Base-by-base conservation (phyloP, 2,329 filamentous ascomycete species). In the Fusarium nelsonii region DNA sequence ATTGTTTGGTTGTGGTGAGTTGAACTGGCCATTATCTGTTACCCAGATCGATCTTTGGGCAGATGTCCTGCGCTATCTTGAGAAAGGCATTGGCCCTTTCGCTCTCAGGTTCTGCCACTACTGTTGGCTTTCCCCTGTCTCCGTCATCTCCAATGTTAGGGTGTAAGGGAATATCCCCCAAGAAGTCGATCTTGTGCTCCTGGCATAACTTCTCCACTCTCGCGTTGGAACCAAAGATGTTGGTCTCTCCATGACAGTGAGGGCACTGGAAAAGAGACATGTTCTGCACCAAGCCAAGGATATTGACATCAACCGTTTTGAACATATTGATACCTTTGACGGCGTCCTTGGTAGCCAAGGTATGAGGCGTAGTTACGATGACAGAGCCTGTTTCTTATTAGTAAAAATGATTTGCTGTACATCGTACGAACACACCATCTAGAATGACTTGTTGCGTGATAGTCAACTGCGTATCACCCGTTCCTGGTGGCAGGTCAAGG, bases 381-480 rank as follows among this genome's bases (percentile, higher is more conserved):
- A 98, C 84, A 0, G 92, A 90, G 18, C 91, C 90, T 91, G 16
- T 23, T 6, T 28, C 15, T 37, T 23, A 18, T 60, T 34, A 69
- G 62, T 48, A 36, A 34, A 43, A 46, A 51, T 26, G 28, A 39
- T 28, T 15, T 11, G 11, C 10, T 5, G 28, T 12, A 45, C 28
- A 1, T 18, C 18, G 18, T 39, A 28, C 20, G 23, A 18, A 71
- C 82, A 77, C 82, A 85, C 94, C 95, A 72, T 97, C 92, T 4
- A 99, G 83, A n/a, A 92, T 84, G 12, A 99, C 85, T 81, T 97
- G 95, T 78, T 99, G 96, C 16, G 93, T 95, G 65, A 99, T 96
- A n/a, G 93, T 97, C 70, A 99, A 84, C 77, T 99, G 96, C 1
- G 95, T 95, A 75, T 99, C 96, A 26, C 96, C 96, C 0, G 96